These are phyloP conservation scores for Azolla pinnata DNA, from an alignment of 75 land plant species.

Conservation along the genomic window DNA sequence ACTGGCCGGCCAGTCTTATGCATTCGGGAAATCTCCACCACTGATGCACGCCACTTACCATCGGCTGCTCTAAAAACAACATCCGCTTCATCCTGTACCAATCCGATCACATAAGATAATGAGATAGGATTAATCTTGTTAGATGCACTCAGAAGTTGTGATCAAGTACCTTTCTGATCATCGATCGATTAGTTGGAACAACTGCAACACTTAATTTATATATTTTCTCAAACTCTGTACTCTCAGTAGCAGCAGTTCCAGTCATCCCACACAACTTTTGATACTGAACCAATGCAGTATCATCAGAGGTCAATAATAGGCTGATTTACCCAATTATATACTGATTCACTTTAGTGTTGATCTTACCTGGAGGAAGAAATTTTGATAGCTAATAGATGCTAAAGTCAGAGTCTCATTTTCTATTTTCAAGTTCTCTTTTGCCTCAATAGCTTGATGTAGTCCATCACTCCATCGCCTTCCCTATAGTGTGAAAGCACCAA, in stretches of 20 bases:
- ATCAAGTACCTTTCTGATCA: constrained; percentile 98
- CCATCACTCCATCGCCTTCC: constrained; percentile 94
- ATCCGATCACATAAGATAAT: too few relatives aligned
- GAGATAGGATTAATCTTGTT: too few relatives aligned
- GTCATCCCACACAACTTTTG: constrained; percentile 99
- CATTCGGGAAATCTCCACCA: constrained; percentile 92
- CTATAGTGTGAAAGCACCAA: too few relatives aligned
- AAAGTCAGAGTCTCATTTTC: constrained; percentile 84
- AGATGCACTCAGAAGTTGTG: too few relatives aligned
- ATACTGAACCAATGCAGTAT: constrained; percentile 44
- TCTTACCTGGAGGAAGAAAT: constrained; percentile 92
- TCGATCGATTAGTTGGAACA: constrained; percentile 93
- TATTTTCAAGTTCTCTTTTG: constrained; percentile 74
- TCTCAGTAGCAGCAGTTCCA: constrained; percentile 98
- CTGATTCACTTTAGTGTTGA: not conserved
- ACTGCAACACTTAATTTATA: constrained; percentile 87
- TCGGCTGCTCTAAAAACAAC: constrained; percentile 75
- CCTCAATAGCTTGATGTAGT: constrained; percentile 90
- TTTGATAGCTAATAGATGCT: constrained; percentile 96
- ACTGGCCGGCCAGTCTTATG: constrained; percentile 93
- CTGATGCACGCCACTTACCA: constrained; percentile 95
- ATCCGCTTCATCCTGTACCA: constrained; percentile 99
- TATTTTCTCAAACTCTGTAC: constrained; percentile 87
- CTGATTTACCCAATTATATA: not conserved
- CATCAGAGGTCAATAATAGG: constrained; percentile 5